A percentile compares a stretch with the other conserved stretches of the same genome.
Evolutionary conservation across 2,329 filamentous ascomycete genomes (phyloP).

Genomic region (Cryphonectria parasitica): DNA sequence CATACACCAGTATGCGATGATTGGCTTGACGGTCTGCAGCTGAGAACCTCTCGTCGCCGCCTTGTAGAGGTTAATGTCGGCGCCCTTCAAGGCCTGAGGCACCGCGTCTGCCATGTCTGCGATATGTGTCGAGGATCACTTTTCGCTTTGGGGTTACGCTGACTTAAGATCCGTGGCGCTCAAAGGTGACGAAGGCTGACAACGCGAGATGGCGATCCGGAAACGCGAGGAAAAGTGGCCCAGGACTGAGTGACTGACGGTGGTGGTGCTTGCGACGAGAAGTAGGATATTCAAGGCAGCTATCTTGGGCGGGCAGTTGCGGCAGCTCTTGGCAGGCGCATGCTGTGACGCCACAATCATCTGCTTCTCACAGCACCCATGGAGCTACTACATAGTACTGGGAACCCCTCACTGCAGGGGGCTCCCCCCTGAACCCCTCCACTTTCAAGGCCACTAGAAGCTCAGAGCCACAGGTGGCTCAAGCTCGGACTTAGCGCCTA

Average conservation of each 20-base stretch:
- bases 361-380: not conserved
- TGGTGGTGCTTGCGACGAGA: not conserved
- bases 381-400: not conserved
- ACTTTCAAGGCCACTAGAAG: not conserved
- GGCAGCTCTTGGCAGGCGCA: not conserved
- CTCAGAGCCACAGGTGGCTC: constrained; percentile 6
- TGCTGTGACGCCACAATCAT: constrained; percentile 5
- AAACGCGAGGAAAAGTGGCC: not conserved
- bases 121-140: not conserved
- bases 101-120: constrained; percentile 70
- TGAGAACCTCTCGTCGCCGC: constrained; percentile 85
- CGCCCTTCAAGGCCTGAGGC: constrained; percentile 73
- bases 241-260: not conserved
- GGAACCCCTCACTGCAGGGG: not conserved
- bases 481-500: constrained; percentile 3
- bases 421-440: not conserved
- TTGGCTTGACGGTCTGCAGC: constrained; percentile 81
- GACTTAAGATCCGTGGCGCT: too few relatives aligned
- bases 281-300: not conserved
- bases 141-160: not conserved
- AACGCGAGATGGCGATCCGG: not conserved
- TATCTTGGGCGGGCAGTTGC: constrained; percentile 2
- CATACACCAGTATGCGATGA: constrained; percentile 94
- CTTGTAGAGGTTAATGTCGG: constrained; percentile 72
- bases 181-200: not conserved